Evolutionary conservation across 176 grass and related monocot species (phyloP), one percentile per base, ranked within the genome.

Genomic region (Microstegium vimineum): DNA sequence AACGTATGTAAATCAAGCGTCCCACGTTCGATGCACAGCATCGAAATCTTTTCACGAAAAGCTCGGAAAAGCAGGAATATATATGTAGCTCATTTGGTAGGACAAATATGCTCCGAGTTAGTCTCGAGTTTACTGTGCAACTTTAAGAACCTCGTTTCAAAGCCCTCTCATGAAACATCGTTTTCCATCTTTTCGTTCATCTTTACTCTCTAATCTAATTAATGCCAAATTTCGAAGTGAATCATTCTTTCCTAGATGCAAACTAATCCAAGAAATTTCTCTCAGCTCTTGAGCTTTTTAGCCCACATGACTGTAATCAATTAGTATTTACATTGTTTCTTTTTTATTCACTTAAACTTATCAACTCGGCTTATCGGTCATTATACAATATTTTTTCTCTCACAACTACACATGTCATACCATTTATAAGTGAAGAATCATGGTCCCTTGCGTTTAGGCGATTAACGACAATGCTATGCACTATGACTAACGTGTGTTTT

Each of bases 1-100:
- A 46, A 63, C 23, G 46, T 83, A 46, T 37, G 8, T 47, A 14
- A 76, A 10, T 31, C 25, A 16, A 40, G 34, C 17, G 82, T 67
- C 43, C 7, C 33, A 33, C 66, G 33, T 74, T 38, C 51, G 82
- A 2, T 71, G 14, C 36, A 72, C 56, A 46, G 18, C 56, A 79
- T 86, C 67, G 9, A 61, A 73, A 80, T 80, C 45, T 65, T 86
- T 16, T 80, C 63, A 4, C 0, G 71, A 54, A 38, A 54, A 86
- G 25, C 49, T 20, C 4, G 27, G 4, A 16, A 16, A 78, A 22
- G 12, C 6, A 20, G 17, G 83, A 49, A 85, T 71, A 85, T 71
- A 62, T 38, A 2, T 6, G n/a, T 18, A 62, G 34, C 22, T 45
- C 66, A 51, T 63, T 34, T 63, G 52, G 26, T 72, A 54, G 66